Conservation (phyloP, 225 moss, liverwort and hornwort species). For the Climacium dendroides region DNA sequence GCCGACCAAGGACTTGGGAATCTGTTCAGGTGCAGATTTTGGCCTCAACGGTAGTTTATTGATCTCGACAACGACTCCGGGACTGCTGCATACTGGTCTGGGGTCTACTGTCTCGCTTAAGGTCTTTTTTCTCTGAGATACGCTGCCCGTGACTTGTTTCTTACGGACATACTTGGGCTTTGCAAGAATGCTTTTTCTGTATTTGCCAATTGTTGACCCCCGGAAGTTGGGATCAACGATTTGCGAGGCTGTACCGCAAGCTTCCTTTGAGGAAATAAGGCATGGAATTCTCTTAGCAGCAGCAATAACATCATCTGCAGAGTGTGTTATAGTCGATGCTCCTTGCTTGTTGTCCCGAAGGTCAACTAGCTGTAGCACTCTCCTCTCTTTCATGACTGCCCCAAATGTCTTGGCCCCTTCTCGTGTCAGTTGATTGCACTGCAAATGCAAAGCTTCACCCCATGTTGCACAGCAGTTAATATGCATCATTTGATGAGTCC, state of each 20-base stretch:
- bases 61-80: background rate
- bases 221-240: background rate
- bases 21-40: constrained; percentile 3
- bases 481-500: background rate
- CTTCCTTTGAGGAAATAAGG: background rate
- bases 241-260: background rate
- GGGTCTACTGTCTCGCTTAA: background rate
- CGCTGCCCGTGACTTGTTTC: background rate
- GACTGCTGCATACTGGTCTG: background rate
- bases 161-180: constrained; percentile 13
- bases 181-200: constrained; percentile 16
- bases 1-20: background rate
- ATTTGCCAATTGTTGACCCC: background rate
- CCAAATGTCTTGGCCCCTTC: constrained; percentile 41
- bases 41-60: constrained; percentile 6
- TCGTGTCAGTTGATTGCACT: constrained; percentile 46
- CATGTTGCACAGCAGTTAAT: background rate
- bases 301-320: background rate
- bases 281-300: background rate
- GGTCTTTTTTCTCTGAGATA: background rate
- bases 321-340: background rate
- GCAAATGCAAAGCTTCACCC: constrained; percentile 56
- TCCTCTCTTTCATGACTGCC: constrained; percentile 29
- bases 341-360: constrained; percentile 46
- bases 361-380: constrained; percentile 41